A percentile compares a stretch with the other conserved stretches of the same genome.
phyloP scores from a whole-genome alignment of 2,329 filamentous ascomycete genomes.

The Diaporthe sp. region DNA sequence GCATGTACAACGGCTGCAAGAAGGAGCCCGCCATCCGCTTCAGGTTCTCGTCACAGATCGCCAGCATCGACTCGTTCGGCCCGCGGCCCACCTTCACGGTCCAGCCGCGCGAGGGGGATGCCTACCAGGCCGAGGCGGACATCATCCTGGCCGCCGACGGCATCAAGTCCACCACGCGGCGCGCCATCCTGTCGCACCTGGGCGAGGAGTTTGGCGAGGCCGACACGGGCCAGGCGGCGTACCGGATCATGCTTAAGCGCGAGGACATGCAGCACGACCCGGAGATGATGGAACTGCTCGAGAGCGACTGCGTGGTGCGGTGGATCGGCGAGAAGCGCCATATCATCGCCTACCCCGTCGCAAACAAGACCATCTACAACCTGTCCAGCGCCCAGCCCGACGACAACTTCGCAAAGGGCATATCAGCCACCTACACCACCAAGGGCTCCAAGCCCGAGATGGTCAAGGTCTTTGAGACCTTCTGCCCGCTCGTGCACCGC shows the following conservation, averaged over 20 bases:
- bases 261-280: conserved; percentile 75
- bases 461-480: conserved; percentile 73
- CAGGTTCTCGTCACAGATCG: conserved; percentile 72
- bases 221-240: conserved; percentile 82
- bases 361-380: conserved; percentile 76
- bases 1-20: conserved; percentile 79
- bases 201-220: conserved; percentile 68
- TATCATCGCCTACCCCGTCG: conserved; percentile 84
- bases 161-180: conserved; percentile 66
- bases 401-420: conserved; percentile 69
- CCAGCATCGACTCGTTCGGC: conserved; percentile 70
- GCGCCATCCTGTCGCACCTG: conserved; percentile 67
- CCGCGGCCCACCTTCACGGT: conserved; percentile 73
- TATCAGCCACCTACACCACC: conserved; percentile 73
- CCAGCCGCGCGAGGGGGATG: conserved; percentile 67
- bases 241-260: conserved; percentile 82
- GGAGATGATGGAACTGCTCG: conserved; percentile 76
- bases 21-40: conserved; percentile 74
- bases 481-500: conserved; percentile 70
- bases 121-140: conserved; percentile 68
- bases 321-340: conserved; percentile 84
- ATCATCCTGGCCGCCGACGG: conserved; percentile 69
- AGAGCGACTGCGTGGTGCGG: conserved; percentile 76
- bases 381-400: conserved; percentile 75
- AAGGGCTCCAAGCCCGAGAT: conserved; percentile 72